phyloP scores from a whole-genome alignment of 176 grass and related monocot species.

The Rhynchospora pubera region DNA sequence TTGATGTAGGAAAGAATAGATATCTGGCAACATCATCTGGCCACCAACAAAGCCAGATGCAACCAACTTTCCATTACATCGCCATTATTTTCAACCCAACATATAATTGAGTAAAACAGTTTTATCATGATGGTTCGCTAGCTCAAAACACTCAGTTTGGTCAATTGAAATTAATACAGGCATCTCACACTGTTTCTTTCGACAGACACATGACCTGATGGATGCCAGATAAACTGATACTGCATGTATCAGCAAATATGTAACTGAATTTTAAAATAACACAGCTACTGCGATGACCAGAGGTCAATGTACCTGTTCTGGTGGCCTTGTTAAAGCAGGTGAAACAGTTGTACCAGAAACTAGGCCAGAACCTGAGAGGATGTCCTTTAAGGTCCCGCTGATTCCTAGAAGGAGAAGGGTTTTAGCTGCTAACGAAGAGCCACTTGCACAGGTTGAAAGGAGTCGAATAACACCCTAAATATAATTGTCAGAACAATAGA shows the following conservation, averaged over 20 bases:
- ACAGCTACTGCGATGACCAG: not conserved
- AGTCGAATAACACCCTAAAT: conserved; percentile 75
- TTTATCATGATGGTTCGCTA: not conserved
- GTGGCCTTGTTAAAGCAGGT: conserved; percentile 60
- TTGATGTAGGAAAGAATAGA: not conserved
- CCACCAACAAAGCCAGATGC: not conserved
- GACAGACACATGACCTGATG: not conserved
- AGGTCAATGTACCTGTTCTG: conserved; percentile 54
- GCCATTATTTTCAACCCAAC: not conserved
- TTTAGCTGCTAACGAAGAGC: conserved; percentile 69
- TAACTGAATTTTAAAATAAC: not conserved
- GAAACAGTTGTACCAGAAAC: conserved; percentile 53
- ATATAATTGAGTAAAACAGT: not conserved
- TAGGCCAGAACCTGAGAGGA: conserved; percentile 68
- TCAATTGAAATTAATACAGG: not conserved
- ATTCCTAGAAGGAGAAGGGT: conserved; percentile 79
- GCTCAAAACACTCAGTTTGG: too few relatives aligned
- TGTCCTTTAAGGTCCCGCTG: conserved; percentile 79
- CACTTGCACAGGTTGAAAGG: conserved; percentile 67
- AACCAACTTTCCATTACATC: not conserved
- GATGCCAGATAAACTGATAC: not conserved
- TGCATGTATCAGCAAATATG: not conserved
- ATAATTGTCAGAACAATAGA: not conserved
- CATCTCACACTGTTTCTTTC: not conserved
- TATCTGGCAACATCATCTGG: not conserved